These are phyloP conservation scores for Tulasnella sp. DNA, from an alignment of 768 basidiomycete genomes.

Conservation along the genomic window DNA sequence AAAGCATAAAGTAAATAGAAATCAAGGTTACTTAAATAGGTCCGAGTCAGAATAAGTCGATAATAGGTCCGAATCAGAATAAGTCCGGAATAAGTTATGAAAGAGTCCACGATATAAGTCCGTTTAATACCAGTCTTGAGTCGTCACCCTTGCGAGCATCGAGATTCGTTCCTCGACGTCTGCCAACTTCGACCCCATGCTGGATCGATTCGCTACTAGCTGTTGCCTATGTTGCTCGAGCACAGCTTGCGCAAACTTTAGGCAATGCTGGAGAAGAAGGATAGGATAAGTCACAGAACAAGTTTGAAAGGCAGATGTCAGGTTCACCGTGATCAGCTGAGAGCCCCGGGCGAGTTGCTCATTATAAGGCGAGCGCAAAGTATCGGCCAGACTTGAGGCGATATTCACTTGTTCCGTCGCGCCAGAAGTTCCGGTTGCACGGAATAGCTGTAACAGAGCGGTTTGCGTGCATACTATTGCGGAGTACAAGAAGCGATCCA, in stretches of 20 bases:
- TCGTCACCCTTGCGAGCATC: neutral
- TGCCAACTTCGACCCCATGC: neutral
- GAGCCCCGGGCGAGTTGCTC: neutral
- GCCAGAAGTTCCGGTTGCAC: neutral
- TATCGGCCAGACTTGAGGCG: neutral
- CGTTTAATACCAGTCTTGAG: neutral
- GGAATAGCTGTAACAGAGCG: neutral
- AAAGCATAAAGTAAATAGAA: neutral
- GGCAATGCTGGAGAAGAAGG: neutral
- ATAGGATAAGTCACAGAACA: neutral
- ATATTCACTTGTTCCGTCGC: neutral
- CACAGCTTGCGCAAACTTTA: neutral
- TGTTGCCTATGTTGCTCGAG: neutral
- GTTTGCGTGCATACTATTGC: neutral
- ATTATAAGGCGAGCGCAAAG: neutral
- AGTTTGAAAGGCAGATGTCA: neutral
- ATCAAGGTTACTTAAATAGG: neutral
- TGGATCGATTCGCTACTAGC: neutral
- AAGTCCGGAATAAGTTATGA: neutral
- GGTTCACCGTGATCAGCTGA: neutral
- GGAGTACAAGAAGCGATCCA: neutral
- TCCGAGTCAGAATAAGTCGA: neutral
- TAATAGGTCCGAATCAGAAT: neutral
- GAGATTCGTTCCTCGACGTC: constrained; percentile 1
- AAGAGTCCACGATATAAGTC: neutral